phyloP scores from a whole-genome alignment of 352 stramenopile species.

The Pseudoperonospora humuli region DNA sequence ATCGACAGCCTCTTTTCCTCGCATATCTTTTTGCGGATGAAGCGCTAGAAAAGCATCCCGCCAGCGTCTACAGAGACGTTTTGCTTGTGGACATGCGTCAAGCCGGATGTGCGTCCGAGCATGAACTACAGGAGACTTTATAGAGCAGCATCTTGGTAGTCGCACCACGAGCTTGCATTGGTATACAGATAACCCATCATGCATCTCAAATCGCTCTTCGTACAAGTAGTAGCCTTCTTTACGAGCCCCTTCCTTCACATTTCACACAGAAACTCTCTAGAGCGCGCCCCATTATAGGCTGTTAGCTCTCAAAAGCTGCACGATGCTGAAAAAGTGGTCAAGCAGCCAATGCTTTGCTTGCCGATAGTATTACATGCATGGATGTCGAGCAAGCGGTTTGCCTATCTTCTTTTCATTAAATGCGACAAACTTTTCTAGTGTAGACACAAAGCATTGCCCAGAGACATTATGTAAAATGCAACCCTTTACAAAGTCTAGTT shows the following conservation, averaged over 20 bases:
- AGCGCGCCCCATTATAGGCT: background rate
- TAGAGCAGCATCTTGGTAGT: constrained; percentile 23
- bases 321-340: constrained; percentile 7
- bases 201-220: background rate
- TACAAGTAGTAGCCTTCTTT: background rate
- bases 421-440: background rate
- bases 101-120: constrained; percentile 26
- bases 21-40: background rate
- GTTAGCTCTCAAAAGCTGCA: background rate
- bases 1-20: background rate
- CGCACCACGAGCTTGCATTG: background rate
- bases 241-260: background rate
- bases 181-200: background rate
- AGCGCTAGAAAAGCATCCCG: background rate
- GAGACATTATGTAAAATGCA: too few species aligned
- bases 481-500: too few species aligned
- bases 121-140: constrained; percentile 25
- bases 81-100: background rate
- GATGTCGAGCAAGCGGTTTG: background rate
- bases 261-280: background rate
- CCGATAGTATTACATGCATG: constrained; percentile 12
- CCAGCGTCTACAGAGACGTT: background rate
- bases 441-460: too few species aligned
- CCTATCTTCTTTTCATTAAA: background rate
- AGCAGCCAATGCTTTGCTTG: constrained; percentile 18